Evolutionary conservation across 78 protist species (phyloP).

Genomic region (slime mould (Dictyostelium discoideum)): dicty_2.7 NC_007089.4:3421001-3421500

Average conservation of each 20-base stretch:
- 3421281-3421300: constrained; percentile 18
- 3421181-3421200: constrained; percentile 78
- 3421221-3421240: constrained; percentile 75
- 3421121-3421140: constrained; percentile 37
- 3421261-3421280: constrained; percentile 16
- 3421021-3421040: constrained; percentile 32
- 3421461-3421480: background rate
- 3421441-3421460: background rate
- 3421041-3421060: constrained; percentile 50
- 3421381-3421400: background rate
- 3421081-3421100: constrained; percentile 77
- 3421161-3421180: constrained; percentile 42
- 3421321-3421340: constrained; percentile 1
- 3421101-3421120: constrained; percentile 43
- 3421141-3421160: constrained; percentile 66
- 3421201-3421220: constrained; percentile 73
- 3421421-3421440: background rate
- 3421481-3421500: background rate
- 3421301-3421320: constrained; percentile 20
- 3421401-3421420: background rate
- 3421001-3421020: constrained; percentile 37
- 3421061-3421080: constrained; percentile 63
- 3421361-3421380: background rate
- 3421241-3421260: constrained; percentile 61
- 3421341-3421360: background rate